Percentiles rank a stretch among this genome's conserved stretches.
Conservation (phyloP, 805 yeast genomes). For the Yamadazyma phyllophila region DNA sequence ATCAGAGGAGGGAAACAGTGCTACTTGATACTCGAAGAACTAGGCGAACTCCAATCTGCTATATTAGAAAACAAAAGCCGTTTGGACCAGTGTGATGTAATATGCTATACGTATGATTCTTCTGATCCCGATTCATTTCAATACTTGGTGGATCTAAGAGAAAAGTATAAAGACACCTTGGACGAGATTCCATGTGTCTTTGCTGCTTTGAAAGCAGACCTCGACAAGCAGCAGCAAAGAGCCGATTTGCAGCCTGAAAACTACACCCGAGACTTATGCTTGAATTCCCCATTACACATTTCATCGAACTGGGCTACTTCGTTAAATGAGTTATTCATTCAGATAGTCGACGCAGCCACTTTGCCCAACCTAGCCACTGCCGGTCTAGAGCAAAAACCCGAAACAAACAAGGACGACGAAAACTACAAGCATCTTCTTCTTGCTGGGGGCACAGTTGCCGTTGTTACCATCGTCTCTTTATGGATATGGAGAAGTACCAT, state of each 20-base stretch:
- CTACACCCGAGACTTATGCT: constrained; percentile 60
- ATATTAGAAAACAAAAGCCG: constrained; percentile 67
- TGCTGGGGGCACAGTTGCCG: constrained; percentile 68
- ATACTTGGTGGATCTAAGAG: constrained; percentile 67
- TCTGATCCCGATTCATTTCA: constrained; percentile 95
- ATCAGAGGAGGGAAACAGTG: constrained; percentile 94
- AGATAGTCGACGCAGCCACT: constrained; percentile 84
- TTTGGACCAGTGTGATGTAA: constrained; percentile 83
- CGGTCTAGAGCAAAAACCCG: constrained; percentile 61
- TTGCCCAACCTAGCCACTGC: constrained; percentile 78
- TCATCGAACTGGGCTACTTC: constrained; percentile 90
- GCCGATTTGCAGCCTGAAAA: constrained; percentile 84
- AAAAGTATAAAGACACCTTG: constrained; percentile 54
- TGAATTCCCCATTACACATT: constrained; percentile 86
- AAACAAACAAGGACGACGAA: constrained; percentile 48
- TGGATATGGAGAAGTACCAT: constrained; percentile 61
- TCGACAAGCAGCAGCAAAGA: constrained; percentile 93
- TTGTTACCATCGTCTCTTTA: constrained; percentile 59
- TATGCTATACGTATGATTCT: constrained; percentile 89
- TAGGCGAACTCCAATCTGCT: constrained; percentile 84
- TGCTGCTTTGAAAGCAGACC: constrained; percentile 92
- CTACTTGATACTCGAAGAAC: constrained; percentile 84
- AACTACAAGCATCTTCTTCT: constrained; percentile 53
- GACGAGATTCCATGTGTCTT: constrained; percentile 74
- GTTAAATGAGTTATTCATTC: constrained; percentile 77